Percentiles rank a stretch among this genome's conserved stretches.
Conservation (phyloP, 768 basidiomycete species). For the Cyathus striatus region DNA sequence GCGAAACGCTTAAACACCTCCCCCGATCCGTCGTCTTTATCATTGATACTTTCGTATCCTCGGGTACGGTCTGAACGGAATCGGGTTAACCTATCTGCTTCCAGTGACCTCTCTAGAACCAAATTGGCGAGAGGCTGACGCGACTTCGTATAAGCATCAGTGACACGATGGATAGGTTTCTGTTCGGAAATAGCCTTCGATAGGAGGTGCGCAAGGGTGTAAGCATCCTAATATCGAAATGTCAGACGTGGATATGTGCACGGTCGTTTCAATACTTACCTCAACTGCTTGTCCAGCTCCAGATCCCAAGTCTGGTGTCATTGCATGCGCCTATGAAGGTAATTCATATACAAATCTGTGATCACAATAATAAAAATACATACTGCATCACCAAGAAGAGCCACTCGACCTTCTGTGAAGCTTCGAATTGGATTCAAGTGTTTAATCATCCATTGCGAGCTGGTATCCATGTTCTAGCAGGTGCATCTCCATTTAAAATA, state of each 20-base stretch:
- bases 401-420: background rate
- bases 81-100: constrained; percentile 3
- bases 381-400: background rate
- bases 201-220: constrained; percentile 33
- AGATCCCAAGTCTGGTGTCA: constrained; percentile 18
- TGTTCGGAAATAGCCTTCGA: constrained; percentile 18
- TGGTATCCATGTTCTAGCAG: background rate
- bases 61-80: constrained; percentile 7
- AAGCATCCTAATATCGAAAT: constrained; percentile 30
- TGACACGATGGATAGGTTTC: constrained; percentile 15
- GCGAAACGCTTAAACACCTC: too few species aligned
- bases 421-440: background rate
- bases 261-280: constrained; percentile 10
- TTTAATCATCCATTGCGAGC: background rate
- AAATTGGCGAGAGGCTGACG: constrained; percentile 19
- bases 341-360: background rate
- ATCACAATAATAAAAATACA: background rate
- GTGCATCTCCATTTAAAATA: background rate
- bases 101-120: constrained; percentile 2
- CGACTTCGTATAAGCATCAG: constrained; percentile 18
- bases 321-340: constrained; percentile 18
- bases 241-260: background rate
- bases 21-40: background rate
- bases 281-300: constrained; percentile 22
- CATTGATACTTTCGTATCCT: constrained; percentile 6